These are phyloP conservation scores for Pichia sp. DNA, from an alignment of 1,139 yeast species.

Conservation along the genomic window DNA sequence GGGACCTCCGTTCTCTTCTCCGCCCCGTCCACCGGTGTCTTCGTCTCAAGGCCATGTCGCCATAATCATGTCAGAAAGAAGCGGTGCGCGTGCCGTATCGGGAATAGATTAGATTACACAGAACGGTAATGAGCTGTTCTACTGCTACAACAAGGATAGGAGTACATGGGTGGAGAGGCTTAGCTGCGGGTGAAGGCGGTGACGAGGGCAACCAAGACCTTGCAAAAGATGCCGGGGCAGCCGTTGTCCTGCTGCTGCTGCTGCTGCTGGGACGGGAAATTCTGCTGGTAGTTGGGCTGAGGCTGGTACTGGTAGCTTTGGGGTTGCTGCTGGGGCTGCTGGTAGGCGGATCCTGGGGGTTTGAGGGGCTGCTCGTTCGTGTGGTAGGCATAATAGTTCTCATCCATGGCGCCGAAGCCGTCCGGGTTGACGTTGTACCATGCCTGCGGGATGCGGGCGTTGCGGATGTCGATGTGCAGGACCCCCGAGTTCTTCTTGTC, in stretches of 20 bases:
- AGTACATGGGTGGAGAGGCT: not conserved
- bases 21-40: not conserved
- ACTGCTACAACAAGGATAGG: not conserved
- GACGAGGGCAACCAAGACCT: not conserved
- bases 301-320: conserved; percentile 34
- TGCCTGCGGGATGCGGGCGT: conserved; percentile 45
- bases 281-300: conserved; percentile 34
- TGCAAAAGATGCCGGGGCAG: not conserved
- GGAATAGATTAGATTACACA: not conserved
- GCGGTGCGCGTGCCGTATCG: not conserved
- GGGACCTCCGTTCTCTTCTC: not conserved
- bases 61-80: not conserved
- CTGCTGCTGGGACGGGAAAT: conserved; percentile 17
- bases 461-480: conserved; percentile 57
- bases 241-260: conserved; percentile 21
- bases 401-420: conserved; percentile 31
- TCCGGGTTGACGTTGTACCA: conserved; percentile 39
- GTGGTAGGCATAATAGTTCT: conserved; percentile 24
- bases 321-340: conserved; percentile 19
- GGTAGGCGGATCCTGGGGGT: conserved; percentile 6
- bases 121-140: not conserved
- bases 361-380: conserved; percentile 5
- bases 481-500: conserved; percentile 80
- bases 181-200: conserved; percentile 1
- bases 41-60: not conserved